phyloP scores from a whole-genome alignment of 176 grass and related monocot species.

The Ensete glaucum region DNA sequence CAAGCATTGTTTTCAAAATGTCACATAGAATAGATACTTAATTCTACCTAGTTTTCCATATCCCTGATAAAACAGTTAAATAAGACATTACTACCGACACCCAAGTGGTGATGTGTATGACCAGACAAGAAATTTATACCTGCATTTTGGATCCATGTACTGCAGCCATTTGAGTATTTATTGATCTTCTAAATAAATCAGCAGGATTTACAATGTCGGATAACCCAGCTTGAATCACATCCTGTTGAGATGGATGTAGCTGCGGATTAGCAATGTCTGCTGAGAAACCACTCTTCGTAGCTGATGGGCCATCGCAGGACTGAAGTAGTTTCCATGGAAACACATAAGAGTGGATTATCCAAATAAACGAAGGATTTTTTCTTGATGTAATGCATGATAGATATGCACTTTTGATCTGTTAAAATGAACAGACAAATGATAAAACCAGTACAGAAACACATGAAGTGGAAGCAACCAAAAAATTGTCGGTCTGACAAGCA shows the following conservation, averaged over 20 bases:
- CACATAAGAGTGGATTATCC: not conserved
- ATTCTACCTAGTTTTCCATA: too few relatives aligned
- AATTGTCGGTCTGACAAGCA: not conserved
- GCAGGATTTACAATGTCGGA: slow-evolving; percentile 24
- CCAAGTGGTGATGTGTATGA: not conserved
- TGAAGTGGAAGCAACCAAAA: not conserved
- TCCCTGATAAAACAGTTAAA: too few relatives aligned
- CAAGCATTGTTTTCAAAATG: too few relatives aligned
- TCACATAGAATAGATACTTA: too few relatives aligned
- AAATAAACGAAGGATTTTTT: not conserved
- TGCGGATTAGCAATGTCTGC: slow-evolving; percentile 28
- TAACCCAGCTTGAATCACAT: slow-evolving; percentile 31
- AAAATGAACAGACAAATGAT: slow-evolving; percentile 1
- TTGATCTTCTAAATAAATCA: slow-evolving; percentile 36
- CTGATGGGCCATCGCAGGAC: slow-evolving; percentile 27
- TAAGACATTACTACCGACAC: too few relatives aligned
- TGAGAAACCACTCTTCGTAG: slow-evolving; percentile 27
- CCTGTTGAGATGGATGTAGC: slow-evolving; percentile 40
- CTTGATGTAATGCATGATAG: not conserved
- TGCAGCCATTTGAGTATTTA: slow-evolving; percentile 38
- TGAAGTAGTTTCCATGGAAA: slow-evolving; percentile 35
- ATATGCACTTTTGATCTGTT: too few relatives aligned
- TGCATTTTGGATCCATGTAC: slow-evolving; percentile 34
- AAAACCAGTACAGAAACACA: not conserved
- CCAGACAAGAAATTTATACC: not conserved